Evolutionary conservation across 2,329 filamentous ascomycete genomes (phyloP).

Genomic region (Alternaria tenuissima): DNA sequence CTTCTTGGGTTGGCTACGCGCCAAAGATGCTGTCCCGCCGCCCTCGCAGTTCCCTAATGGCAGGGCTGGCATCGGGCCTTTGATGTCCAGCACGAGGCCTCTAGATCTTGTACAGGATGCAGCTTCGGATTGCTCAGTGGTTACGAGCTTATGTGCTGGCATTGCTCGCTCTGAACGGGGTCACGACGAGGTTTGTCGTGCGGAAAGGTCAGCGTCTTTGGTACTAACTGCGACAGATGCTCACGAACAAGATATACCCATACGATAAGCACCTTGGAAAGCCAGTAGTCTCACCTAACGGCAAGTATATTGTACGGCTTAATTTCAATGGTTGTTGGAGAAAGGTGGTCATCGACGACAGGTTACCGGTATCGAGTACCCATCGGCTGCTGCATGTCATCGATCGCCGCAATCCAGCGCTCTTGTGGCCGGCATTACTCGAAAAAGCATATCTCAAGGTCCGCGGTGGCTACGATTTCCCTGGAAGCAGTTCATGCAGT

Average conservation of each 20-base stretch:
- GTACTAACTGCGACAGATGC: conserved; percentile 61
- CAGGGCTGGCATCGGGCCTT: conserved; percentile 49
- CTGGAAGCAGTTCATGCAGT: conserved; percentile 95
- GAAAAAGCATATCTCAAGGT: conserved; percentile 98
- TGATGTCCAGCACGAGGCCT: conserved; percentile 66
- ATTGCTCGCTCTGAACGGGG: conserved; percentile 74
- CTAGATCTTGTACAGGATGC: conserved; percentile 94
- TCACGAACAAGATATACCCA: conserved; percentile 78
- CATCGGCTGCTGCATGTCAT: conserved; percentile 83
- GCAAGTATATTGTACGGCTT: conserved; percentile 90
- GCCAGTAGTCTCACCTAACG: conserved; percentile 75
- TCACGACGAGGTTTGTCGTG: conserved; percentile 67
- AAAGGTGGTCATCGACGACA: conserved; percentile 87
- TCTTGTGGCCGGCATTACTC: conserved; percentile 89
- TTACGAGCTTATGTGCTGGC: conserved; percentile 89
- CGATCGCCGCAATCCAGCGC: conserved; percentile 79
- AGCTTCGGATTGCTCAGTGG: conserved; percentile 95
- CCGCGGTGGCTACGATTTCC: conserved; percentile 95
- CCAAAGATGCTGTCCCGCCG: conserved; percentile 69
- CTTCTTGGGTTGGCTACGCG: conserved; percentile 86
- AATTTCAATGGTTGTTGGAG: conserved; percentile 96
- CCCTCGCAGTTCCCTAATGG: conserved; percentile 49
- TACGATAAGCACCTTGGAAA: conserved; percentile 65
- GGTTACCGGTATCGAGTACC: conserved; percentile 79
- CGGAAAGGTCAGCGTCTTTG: not conserved